phyloP scores from a whole-genome alignment of 495 filamentous ascomycete genomes.

The Staphylotrichum tortipilum region DNA sequence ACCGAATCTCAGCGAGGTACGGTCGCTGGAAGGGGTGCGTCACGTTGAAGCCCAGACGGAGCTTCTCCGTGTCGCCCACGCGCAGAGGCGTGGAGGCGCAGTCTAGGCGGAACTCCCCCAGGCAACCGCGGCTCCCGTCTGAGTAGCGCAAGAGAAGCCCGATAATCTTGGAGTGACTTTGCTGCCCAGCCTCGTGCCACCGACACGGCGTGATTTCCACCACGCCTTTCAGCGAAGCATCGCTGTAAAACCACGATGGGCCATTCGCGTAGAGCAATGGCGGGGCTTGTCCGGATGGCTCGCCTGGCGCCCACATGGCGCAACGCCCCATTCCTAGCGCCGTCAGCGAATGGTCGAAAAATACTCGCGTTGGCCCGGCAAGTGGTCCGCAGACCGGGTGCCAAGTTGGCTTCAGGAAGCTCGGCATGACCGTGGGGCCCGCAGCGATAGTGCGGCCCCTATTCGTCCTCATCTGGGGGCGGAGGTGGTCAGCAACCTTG shows the following conservation, averaged over 20 bases:
- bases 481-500: background rate
- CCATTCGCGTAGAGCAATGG: background rate
- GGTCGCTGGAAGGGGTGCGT: background rate
- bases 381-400: no score
- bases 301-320: background rate
- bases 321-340: no score
- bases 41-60: background rate
- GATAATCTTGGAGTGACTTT: background rate
- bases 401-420: no score
- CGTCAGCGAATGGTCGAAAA: no score
- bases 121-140: background rate
- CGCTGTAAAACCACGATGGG: background rate
- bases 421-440: no score
- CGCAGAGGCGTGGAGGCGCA: background rate
- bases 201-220: background rate
- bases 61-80: background rate
- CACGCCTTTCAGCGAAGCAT: background rate
- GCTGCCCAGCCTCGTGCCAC: background rate
- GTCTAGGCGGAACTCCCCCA: background rate
- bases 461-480: no score
- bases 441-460: no score
- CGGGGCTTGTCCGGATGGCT: background rate
- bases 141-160: background rate
- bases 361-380: no score
- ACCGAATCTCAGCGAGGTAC: background rate